A percentile compares a stretch with the other conserved stretches of the same genome.
Conservation (phyloP, 129 eudicot species). For the Centella asiatica region DNA sequence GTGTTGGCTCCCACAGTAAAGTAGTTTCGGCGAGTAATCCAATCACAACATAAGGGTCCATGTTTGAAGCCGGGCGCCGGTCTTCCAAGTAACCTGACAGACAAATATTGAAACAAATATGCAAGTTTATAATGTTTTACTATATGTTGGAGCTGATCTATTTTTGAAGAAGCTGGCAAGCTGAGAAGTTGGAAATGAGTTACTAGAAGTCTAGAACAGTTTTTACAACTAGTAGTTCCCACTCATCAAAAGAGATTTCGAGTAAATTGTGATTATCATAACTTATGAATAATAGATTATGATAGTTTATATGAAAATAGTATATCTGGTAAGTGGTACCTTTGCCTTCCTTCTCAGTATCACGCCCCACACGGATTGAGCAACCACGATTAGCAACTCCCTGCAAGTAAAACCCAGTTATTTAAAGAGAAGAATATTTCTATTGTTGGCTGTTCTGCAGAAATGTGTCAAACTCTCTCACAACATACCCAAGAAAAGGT, state of each 20-base stretch:
- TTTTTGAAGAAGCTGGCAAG: too few relatives aligned
- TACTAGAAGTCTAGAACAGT: background rate
- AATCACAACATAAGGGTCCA: slow-evolving; percentile 94
- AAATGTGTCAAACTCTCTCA: background rate
- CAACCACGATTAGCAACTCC: slow-evolving; percentile 99
- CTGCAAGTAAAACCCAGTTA: slow-evolving; percentile 30
- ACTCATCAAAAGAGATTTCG: too few relatives aligned
- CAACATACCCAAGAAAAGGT: slow-evolving; percentile 74
- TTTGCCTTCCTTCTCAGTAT: slow-evolving; percentile 91
- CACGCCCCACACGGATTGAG: slow-evolving; percentile 99
- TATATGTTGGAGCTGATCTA: too few relatives aligned
- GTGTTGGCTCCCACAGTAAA: slow-evolving; percentile 88
- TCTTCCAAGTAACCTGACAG: slow-evolving; percentile 93
- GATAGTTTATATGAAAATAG: too few relatives aligned
- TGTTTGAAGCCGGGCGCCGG: slow-evolving; percentile 99
- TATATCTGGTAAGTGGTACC: slow-evolving; percentile 29
- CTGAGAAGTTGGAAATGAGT: background rate
- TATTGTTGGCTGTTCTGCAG: background rate
- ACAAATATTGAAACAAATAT: too few relatives aligned
- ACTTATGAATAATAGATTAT: too few relatives aligned
- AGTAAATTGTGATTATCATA: too few relatives aligned
- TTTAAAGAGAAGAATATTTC: background rate
- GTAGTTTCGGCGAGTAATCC: slow-evolving; percentile 93
- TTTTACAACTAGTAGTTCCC: too few relatives aligned
- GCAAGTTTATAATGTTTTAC: too few relatives aligned